Evolutionary conservation across 2,329 filamentous ascomycete genomes (phyloP), one percentile per base, ranked within the genome.

Genomic region (Corinectria fuckeliana): DNA sequence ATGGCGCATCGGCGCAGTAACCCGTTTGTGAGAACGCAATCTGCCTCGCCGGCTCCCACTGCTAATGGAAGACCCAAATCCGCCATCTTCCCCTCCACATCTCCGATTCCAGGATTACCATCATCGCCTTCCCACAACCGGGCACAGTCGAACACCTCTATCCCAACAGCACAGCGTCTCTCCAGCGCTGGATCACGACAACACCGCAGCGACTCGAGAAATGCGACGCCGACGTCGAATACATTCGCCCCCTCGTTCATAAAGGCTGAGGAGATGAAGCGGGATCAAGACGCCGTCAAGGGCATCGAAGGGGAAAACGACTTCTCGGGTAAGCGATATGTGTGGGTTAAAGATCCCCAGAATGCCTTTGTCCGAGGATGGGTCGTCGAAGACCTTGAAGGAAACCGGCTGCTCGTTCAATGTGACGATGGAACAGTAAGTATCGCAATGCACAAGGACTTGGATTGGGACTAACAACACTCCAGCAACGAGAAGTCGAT

Each of bases 241-340:
- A 99, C 95, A 1, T 99, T 99, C 80, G 94, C 95, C 32, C 95
- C 94, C 3, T 91, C 92, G 9, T 99, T 99, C 76, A 98, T 99
- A 78, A 95, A 94, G 75, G 87, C 88, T 0, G 93, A 96, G 65
- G 91, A 93, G 65, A 80, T 91, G 76, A 84, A 87, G 66, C 77
- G 80, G 32, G 80, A 77, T 30, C 76, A 82, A 50, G 86, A 88
- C 64, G 72, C 80, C 10, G 84, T 89, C 14, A 82, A 82, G 49
- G 91, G 92, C 16, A 93, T 97, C 60, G 96, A 99, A 77, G 95
- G 95, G 63, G 94, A 97, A 73, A 98, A 97, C 75, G 95, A 99
- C 82, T 98, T 99, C 76, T 99, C 95, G 0, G 96, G 95, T 57
- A 98, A 96, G 80, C 88, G 95, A 80, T 99, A 98, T 81, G 93